Evolutionary conservation across 768 basidiomycete genomes (phyloP), one percentile per base, ranked within the genome.

Genomic region (Sporobolomyces pararoseus): DNA sequence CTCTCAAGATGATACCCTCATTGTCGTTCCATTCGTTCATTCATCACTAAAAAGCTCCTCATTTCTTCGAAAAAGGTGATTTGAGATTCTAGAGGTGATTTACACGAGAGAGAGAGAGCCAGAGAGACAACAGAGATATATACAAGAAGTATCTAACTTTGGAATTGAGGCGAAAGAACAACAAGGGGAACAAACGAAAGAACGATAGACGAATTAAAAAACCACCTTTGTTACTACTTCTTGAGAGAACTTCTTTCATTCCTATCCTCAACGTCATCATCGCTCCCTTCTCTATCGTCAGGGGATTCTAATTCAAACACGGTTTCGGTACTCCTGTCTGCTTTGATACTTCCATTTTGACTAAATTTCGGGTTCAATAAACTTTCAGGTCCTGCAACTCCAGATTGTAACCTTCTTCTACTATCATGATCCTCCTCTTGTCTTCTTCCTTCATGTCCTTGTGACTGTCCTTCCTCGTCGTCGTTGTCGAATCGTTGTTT

Each of bases 331-430:
- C 55, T 57, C 12, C 32, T 49, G 7, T 21, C 47, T 12, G 13
- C 47, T 49, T 29, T 51, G 25, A 51, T 9, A 51, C 25, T 51
- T 17, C 44, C 32, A 25, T 37, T n/a, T 29, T 25, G 2, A 51
- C 5, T 42, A 12, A 19, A 13, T 42, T 58, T 42, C 55, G 14
- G 37, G 35, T 39, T 39, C 7, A 58, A 21, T 17, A 70, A 29
- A 23, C 27, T 39, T 34, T 65, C 68, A 25, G 63, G 58, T 10
- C 68, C 68, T 0, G 68, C 68, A 14, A 70, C 68, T 34, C 68
- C 68, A 4, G 21, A n/a, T n/a, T n/a, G n/a, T n/a, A 13, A 34
- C 42, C 35, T 32, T 44, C 25, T 25, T 21, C n/a, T 23, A 5
- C 54, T 29, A 4, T 21, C 35, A 17, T n/a, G 25, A 7, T 32